Evolutionary conservation across 2,329 filamentous ascomycete genomes (phyloP).

Genomic region (Elsinoe fawcettii): DNA sequence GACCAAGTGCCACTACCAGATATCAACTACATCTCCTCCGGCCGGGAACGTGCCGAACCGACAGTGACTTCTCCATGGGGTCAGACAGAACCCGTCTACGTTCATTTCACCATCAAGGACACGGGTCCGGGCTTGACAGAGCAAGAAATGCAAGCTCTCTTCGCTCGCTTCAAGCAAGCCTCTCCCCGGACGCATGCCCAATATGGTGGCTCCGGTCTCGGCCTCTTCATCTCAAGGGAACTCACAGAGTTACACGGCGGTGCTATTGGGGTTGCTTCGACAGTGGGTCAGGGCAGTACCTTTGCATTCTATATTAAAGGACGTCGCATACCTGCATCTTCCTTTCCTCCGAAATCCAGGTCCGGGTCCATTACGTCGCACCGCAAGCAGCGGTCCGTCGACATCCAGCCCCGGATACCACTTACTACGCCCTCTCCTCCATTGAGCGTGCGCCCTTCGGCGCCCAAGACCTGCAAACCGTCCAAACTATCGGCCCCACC

Average conservation of each 20-base stretch:
- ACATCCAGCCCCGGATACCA: background rate
- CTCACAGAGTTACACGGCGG: slow-evolving; percentile 62
- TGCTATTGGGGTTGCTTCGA: slow-evolving; percentile 56
- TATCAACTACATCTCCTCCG: background rate
- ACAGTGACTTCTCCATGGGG: background rate
- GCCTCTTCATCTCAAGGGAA: slow-evolving; percentile 60
- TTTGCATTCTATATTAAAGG: slow-evolving; percentile 61
- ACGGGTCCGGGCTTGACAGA: slow-evolving; percentile 29
- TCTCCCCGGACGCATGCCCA: slow-evolving; percentile 58
- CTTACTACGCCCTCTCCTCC: too few species aligned
- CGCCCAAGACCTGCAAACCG: too few species aligned
- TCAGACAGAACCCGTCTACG: background rate
- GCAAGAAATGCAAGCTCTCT: slow-evolving; percentile 43
- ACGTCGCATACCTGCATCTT: slow-evolving; percentile 26
- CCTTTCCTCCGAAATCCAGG: background rate
- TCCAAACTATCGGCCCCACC: too few species aligned
- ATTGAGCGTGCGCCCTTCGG: too few species aligned
- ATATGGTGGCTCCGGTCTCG: slow-evolving; percentile 64
- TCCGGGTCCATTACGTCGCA: background rate
- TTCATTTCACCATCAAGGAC: slow-evolving; percentile 20
- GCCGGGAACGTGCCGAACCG: background rate
- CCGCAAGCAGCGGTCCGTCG: slow-evolving; percentile 22
- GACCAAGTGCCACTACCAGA: background rate
- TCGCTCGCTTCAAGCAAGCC: slow-evolving; percentile 62
- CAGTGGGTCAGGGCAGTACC: slow-evolving; percentile 52